Evolutionary conservation across 192 early-diverging fungal species (phyloP).

Genomic region (Coemansia sp.): DNA sequence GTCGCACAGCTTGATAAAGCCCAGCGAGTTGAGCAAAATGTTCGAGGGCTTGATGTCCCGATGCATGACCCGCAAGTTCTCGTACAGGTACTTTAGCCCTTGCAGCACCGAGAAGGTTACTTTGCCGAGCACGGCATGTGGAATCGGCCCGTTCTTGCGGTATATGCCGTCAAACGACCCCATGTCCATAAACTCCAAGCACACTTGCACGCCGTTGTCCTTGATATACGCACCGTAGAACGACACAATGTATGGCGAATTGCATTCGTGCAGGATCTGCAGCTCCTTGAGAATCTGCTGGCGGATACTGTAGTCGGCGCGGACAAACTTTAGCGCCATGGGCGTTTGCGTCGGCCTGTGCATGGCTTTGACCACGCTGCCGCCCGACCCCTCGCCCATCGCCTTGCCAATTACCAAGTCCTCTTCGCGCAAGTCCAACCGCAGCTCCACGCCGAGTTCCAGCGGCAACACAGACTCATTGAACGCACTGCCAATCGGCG

Average conservation of each 20-base stretch:
- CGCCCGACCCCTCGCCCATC: conserved; percentile 91
- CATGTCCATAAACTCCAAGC: conserved; percentile 98
- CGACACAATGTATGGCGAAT: conserved; percentile 90
- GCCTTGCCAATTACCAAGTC: conserved; percentile 77
- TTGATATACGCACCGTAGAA: conserved; percentile 95
- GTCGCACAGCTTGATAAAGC: conserved; percentile 80
- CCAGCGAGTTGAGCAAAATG: conserved; percentile 76
- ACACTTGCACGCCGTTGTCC: conserved; percentile 83
- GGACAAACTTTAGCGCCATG: conserved; percentile 86
- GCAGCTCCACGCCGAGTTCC: conserved; percentile 71
- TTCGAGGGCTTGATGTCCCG: conserved; percentile 90
- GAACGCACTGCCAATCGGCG: conserved; percentile 12
- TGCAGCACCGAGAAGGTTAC: conserved; percentile 78
- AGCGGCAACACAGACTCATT: conserved; percentile 43
- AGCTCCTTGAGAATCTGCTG: conserved; percentile 95
- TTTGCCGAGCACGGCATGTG: conserved; percentile 81
- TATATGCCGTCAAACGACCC: conserved; percentile 92
- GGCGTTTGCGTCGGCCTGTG: conserved; percentile 85
- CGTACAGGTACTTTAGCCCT: conserved; percentile 82
- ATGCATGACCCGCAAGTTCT: conserved; percentile 90
- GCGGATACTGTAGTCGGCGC: conserved; percentile 68
- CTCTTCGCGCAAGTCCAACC: conserved; percentile 74
- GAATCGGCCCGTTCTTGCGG: conserved; percentile 86
- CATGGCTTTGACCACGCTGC: conserved; percentile 81
- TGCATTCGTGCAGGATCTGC: conserved; percentile 94